Conservation (phyloP, 1,284 basidiomycete species). For the Leccinum subatratum region DNA sequence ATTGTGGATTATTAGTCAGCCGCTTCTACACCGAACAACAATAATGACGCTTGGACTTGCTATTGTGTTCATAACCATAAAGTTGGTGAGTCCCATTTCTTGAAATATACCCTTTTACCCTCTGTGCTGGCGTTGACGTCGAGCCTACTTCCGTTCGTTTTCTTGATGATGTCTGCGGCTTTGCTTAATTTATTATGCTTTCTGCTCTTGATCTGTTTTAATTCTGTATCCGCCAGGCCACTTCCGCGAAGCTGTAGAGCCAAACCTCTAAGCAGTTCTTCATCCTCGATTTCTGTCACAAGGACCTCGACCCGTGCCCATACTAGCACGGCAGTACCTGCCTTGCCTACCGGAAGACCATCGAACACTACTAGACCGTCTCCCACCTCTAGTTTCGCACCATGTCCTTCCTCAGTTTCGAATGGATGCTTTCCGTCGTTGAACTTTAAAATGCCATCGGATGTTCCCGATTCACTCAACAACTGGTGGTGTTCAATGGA, state of each 20-base stretch:
- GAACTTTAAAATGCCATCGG: constrained; percentile 53
- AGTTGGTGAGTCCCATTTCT: background rate
- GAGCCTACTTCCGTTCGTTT: constrained; percentile 2
- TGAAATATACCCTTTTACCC: too few species aligned
- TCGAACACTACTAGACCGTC: background rate
- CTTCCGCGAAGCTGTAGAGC: constrained; percentile 16
- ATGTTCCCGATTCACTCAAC: constrained; percentile 41
- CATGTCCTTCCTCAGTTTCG: background rate
- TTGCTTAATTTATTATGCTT: constrained; percentile 4
- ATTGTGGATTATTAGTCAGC: background rate
- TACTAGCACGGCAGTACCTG: background rate
- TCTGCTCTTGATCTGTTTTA: constrained; percentile 9
- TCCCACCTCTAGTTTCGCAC: background rate
- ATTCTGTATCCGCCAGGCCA: constrained; percentile 13
- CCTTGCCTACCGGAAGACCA: background rate
- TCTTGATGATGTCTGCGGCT: constrained; percentile 12
- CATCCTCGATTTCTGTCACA: constrained; percentile 1
- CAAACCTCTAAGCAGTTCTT: background rate
- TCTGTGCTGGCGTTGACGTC: constrained; percentile 3
- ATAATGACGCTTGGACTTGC: too few species aligned
- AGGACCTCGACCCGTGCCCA: background rate
- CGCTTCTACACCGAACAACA: too few species aligned
- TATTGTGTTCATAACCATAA: constrained; percentile 11
- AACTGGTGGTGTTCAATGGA: constrained; percentile 65
- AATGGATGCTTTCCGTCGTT: constrained; percentile 53